phyloP scores from a whole-genome alignment of 129 eudicot genomes.

The Saposhnikovia divaricata region DNA sequence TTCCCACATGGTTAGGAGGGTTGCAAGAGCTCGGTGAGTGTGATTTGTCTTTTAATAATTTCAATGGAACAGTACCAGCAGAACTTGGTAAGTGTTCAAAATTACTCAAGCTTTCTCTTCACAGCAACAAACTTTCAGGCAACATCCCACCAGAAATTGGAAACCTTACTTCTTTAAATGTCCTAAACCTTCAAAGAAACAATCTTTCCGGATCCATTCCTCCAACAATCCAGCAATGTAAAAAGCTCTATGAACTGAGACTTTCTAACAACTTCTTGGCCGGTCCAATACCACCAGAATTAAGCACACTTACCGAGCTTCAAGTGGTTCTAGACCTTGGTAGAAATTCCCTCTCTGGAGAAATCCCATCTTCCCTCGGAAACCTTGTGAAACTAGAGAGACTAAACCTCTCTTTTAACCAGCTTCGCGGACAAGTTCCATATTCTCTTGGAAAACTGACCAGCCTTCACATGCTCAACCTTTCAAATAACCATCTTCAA shows the following conservation, averaged over 20 bases:
- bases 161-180: constrained; percentile 60
- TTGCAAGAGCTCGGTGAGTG: constrained; percentile 70
- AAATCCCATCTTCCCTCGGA: constrained; percentile 64
- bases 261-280: constrained; percentile 57
- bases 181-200: constrained; percentile 70
- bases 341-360: constrained; percentile 43
- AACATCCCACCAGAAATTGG: constrained; percentile 67
- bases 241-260: constrained; percentile 72
- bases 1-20: constrained; percentile 76
- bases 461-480: constrained; percentile 64
- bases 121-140: constrained; percentile 55
- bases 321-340: constrained; percentile 87
- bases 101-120: constrained; percentile 61
- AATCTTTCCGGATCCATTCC: constrained; percentile 81
- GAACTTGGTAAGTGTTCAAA: constrained; percentile 60
- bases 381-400: constrained; percentile 68
- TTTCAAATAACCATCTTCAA: constrained; percentile 61
- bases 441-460: constrained; percentile 65
- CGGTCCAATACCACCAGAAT: constrained; percentile 61
- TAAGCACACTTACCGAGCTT: constrained; percentile 62
- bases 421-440: constrained; percentile 58
- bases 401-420: constrained; percentile 65
- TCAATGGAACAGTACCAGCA: constrained; percentile 58
- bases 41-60: constrained; percentile 66
- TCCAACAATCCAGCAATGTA: constrained; percentile 48